Conservation (phyloP, 208 protist species). For the Leishmania major region DNA sequence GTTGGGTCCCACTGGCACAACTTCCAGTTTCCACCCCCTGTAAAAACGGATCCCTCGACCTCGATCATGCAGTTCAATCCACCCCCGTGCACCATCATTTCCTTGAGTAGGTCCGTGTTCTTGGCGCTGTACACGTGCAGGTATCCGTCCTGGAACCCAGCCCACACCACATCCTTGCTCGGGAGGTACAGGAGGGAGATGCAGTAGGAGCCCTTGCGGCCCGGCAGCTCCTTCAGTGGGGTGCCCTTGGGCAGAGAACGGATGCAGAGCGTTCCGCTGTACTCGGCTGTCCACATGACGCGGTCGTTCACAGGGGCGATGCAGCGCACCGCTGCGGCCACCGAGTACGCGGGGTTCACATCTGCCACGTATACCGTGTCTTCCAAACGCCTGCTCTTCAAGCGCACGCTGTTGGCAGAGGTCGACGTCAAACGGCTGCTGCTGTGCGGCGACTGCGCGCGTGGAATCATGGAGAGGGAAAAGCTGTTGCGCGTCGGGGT, state of each 20-base stretch:
- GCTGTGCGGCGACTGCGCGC: conserved; percentile 1
- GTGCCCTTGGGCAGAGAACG: conserved; percentile 68
- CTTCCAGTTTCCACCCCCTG: conserved; percentile 79
- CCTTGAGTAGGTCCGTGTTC: conserved; percentile 43
- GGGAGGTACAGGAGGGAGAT: conserved; percentile 64
- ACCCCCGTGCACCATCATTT: conserved; percentile 35
- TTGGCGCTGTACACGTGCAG: conserved; percentile 69
- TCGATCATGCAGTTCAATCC: conserved; percentile 34
- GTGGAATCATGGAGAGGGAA: conserved; percentile 13
- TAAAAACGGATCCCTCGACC: conserved; percentile 74
- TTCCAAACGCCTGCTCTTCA: not conserved
- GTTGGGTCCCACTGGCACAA: conserved; percentile 64
- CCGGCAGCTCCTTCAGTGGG: conserved; percentile 49
- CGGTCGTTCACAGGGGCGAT: conserved; percentile 66
- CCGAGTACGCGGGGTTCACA: conserved; percentile 62
- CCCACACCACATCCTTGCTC: conserved; percentile 58
- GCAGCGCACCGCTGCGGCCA: conserved; percentile 52
- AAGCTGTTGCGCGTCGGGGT: conserved; percentile 18
- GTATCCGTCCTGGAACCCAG: conserved; percentile 79
- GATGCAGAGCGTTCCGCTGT: conserved; percentile 66
- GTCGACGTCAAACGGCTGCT: not conserved
- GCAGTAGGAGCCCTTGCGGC: conserved; percentile 57
- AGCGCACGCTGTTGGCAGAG: not conserved
- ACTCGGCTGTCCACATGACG: conserved; percentile 76
- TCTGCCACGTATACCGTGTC: conserved; percentile 51